Conservation (phyloP, 2,329 filamentous ascomycete species). For the Cephalotrichum gorgonifer region DNA sequence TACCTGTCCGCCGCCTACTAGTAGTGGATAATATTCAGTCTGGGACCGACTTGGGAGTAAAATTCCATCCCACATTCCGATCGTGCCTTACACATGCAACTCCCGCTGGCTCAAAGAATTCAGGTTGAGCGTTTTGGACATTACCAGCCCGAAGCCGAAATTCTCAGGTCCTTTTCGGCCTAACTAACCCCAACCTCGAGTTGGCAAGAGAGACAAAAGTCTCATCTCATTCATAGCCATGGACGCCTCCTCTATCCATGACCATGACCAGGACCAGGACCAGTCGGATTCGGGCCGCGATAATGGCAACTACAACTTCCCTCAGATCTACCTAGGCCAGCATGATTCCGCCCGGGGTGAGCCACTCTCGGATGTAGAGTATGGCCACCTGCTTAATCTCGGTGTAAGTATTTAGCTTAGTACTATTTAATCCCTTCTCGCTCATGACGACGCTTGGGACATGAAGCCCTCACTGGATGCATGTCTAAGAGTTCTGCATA, state of each 20-base stretch:
- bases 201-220: too few relatives aligned
- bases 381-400: slow-evolving; percentile 56
- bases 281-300: slow-evolving; percentile 1
- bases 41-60: too few relatives aligned
- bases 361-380: slow-evolving; percentile 52
- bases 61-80: background rate
- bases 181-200: too few relatives aligned
- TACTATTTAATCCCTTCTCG: background rate
- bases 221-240: background rate
- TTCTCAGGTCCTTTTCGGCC: background rate
- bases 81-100: background rate
- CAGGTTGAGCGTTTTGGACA: background rate
- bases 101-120: background rate
- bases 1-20: too few relatives aligned
- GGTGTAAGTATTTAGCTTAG: slow-evolving; percentile 42
- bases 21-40: too few relatives aligned
- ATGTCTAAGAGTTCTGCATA: slow-evolving; percentile 22
- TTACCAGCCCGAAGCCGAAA: background rate
- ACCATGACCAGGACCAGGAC: too few relatives aligned
- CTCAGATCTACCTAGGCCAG: slow-evolving; percentile 40
- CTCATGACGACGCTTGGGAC: too few relatives aligned
- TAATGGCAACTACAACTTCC: slow-evolving; percentile 6
- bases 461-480: too few relatives aligned
- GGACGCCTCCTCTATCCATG: background rate
- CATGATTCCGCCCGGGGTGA: slow-evolving; percentile 56